Evolutionary conservation across 495 filamentous ascomycete genomes (phyloP), one percentile per base, ranked within the genome.

Genomic region (Hypomontagnella monticulosa): DNA sequence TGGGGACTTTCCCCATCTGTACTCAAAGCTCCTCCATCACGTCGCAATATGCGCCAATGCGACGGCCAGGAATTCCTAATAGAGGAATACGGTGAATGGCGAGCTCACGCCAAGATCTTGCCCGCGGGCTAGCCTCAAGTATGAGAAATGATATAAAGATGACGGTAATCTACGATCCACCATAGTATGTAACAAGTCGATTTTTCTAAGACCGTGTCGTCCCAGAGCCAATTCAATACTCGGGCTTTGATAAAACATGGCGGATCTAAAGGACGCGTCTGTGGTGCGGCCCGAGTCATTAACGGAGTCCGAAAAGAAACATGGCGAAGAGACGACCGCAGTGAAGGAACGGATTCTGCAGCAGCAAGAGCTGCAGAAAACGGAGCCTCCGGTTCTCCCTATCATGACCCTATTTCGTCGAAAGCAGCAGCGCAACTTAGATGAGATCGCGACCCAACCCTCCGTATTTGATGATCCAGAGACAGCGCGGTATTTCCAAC

Each of bases 401-500:
- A 68, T 63, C 12, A 63, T 59, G 48, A 59, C 65, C 4, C 37
- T 63, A 10, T 68, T 68, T 19, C 58, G 59, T 18, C 59, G 65
- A 30, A 68, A 58, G 36, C 20, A 49, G 36, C 48, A 44, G 16
- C 42, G 9, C 1, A 56, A 63, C 14, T 44, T 57, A 14, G 37
- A 60, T 43, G 65, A 68, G 49, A 63, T 68, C 27, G 65, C 59
- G n/a, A 68, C 65, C 4, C 65, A 68, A 32, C 59, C 65, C 15
- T 68, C 65, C 12, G 73, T 76, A 6, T 76, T 72, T 43, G 74
- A 76, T 46, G 76, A 86, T 32, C 79, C 81, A 0, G 78, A 83
- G 3, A 73, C 73, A 1, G 81, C 80, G 0, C 78, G 80, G 19
- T 72, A 82, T 46, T 87, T 84, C 57, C 75, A 74, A n/a, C 83